Conservation (phyloP, 805 yeast species). For the Myxozyma sirexii region DNA sequence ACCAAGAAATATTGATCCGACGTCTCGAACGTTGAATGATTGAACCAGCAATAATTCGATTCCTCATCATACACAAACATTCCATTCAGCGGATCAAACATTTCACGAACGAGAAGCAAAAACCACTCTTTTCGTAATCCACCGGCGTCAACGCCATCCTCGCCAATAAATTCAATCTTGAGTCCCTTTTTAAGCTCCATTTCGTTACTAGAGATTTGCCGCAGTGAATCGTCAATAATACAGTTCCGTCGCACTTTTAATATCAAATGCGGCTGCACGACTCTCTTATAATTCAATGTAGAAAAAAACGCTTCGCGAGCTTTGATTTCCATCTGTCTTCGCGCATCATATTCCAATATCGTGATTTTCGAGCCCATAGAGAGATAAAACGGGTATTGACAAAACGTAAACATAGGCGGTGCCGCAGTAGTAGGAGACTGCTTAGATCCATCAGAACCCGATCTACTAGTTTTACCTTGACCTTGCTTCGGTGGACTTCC, state of each 20-base stretch:
- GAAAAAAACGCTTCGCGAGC: constrained; percentile 88
- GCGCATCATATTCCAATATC: constrained; percentile 79
- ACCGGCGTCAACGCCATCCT: constrained; percentile 95
- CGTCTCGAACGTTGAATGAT: constrained; percentile 37
- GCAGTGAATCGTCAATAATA: constrained; percentile 74
- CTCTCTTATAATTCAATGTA: constrained; percentile 63
- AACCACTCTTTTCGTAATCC: constrained; percentile 96
- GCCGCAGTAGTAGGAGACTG: not conserved
- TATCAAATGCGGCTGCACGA: constrained; percentile 67
- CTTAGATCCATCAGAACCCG: not conserved
- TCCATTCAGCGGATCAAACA: constrained; percentile 70
- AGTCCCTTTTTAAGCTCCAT: constrained; percentile 75
- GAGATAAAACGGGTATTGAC: constrained; percentile 81
- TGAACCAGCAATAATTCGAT: constrained; percentile 77
- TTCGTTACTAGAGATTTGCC: constrained; percentile 44
- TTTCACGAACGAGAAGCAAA: constrained; percentile 64
- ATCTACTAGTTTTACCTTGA: too few relatives aligned
- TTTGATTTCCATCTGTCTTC: constrained; percentile 76
- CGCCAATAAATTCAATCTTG: constrained; percentile 77
- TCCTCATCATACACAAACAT: constrained; percentile 68
- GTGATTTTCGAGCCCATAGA: constrained; percentile 81
- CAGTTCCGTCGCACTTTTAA: constrained; percentile 67
- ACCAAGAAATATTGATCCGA: constrained; percentile 55
- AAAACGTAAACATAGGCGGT: constrained; percentile 54
- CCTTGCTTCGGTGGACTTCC: constrained; percentile 1